phyloP scores from a whole-genome alignment of 345 rosid genomes.

The Pistacia atlantica region DNA sequence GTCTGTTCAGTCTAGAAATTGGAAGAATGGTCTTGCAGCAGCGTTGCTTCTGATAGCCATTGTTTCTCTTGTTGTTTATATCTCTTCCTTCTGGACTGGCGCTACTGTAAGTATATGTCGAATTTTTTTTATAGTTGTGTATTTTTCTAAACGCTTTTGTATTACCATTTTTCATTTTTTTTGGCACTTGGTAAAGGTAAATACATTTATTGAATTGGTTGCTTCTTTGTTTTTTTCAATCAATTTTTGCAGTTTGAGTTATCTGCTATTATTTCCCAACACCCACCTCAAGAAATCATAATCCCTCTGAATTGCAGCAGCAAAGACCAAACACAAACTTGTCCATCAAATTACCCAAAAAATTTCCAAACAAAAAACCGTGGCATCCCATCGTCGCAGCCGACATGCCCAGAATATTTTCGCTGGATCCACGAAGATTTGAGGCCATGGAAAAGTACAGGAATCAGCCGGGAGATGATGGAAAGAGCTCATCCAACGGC shows the following conservation, averaged over 20 bases:
- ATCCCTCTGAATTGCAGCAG: slow-evolving; percentile 43
- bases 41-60: no score
- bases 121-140: no score
- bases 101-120: no score
- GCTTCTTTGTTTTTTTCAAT: neutral
- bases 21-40: no score
- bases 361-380: slow-evolving; percentile 5
- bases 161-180: no score
- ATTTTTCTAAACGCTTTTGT: no score
- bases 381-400: slow-evolving; percentile 11
- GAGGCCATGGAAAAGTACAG: slow-evolving; percentile 52
- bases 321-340: slow-evolving; percentile 36
- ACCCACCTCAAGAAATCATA: slow-evolving; percentile 18
- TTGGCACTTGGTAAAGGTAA: no score
- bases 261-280: slow-evolving; percentile 3
- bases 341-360: slow-evolving; percentile 45
- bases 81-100: no score
- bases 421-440: slow-evolving; percentile 80
- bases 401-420: slow-evolving; percentile 53
- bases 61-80: no score
- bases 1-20: no score
- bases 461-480: slow-evolving; percentile 56
- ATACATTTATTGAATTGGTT: no score
- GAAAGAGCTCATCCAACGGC: slow-evolving; percentile 46
- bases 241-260: slow-evolving; percentile 24